Evolutionary conservation across 768 basidiomycete species (phyloP).

Genomic region (Boletus vermiculosoides): DNA sequence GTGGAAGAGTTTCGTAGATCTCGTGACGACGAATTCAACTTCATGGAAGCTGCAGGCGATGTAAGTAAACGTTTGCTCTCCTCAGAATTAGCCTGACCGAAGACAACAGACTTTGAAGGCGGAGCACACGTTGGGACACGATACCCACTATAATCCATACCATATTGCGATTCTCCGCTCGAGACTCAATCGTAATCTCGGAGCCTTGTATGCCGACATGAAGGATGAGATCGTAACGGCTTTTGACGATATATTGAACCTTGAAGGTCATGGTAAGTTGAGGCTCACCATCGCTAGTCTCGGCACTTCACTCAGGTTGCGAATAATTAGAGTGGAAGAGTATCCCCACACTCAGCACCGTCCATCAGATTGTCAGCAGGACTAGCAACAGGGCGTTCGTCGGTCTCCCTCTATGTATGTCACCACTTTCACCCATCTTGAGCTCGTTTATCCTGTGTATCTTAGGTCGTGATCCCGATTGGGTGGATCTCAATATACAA

Average conservation of each 20-base stretch:
- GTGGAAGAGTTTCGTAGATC: constrained; percentile 44
- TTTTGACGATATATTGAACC: constrained; percentile 37
- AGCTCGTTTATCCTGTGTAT: not conserved
- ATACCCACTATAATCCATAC: constrained; percentile 30
- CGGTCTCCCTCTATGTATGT: constrained; percentile 20
- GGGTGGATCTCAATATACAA: constrained; percentile 29
- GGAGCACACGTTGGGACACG: constrained; percentile 38
- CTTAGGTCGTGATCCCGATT: constrained; percentile 26
- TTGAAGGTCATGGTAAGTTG: constrained; percentile 16
- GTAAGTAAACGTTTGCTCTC: not conserved
- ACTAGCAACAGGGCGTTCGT: constrained; percentile 10
- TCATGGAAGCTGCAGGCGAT: constrained; percentile 25
- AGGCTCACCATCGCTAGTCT: not conserved
- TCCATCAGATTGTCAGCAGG: constrained; percentile 10
- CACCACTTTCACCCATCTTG: not conserved
- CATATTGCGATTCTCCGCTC: constrained; percentile 33
- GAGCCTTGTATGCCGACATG: constrained; percentile 38
- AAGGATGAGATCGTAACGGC: constrained; percentile 44
- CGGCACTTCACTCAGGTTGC: not conserved
- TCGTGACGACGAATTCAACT: constrained; percentile 40
- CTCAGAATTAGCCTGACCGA: not conserved
- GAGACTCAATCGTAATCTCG: constrained; percentile 40
- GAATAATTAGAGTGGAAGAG: constrained; percentile 15
- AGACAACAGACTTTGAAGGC: constrained; percentile 34
- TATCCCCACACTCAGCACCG: not conserved